Conservation (phyloP, 495 filamentous ascomycete genomes). For the Apodospora peruviana region DNA sequence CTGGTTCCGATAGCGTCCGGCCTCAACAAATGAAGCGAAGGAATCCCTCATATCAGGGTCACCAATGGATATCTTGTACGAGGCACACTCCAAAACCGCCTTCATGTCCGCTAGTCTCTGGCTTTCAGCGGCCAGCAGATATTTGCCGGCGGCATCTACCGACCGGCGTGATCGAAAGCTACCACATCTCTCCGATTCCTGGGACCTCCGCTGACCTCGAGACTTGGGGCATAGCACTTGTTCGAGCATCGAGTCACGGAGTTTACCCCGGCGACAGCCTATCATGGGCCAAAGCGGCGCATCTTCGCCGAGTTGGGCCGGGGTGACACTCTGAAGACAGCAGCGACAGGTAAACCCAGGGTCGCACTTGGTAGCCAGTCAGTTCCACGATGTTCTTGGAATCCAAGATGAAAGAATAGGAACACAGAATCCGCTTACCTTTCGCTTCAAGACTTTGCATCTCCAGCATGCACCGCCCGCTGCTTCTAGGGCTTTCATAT, state of each 20-base stretch:
- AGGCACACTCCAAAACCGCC: slow-evolving; percentile 21
- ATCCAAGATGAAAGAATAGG: neutral
- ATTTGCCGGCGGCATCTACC: slow-evolving; percentile 16
- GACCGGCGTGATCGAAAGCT: slow-evolving; percentile 13
- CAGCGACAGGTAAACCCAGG: slow-evolving; percentile 22
- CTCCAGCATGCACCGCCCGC: slow-evolving; percentile 31
- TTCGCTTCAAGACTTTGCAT: slow-evolving; percentile 29
- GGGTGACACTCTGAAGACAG: slow-evolving; percentile 25
- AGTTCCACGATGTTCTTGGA: neutral
- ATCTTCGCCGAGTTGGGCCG: slow-evolving; percentile 22
- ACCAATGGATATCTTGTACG: slow-evolving; percentile 19
- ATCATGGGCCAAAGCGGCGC: slow-evolving; percentile 29
- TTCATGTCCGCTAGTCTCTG: slow-evolving; percentile 26
- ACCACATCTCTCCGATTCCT: neutral
- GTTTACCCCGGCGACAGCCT: slow-evolving; percentile 26
- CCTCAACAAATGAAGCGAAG: slow-evolving; percentile 19
- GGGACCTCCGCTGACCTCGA: neutral
- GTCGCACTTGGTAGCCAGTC: slow-evolving; percentile 21
- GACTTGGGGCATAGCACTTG: slow-evolving; percentile 23
- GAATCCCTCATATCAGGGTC: slow-evolving; percentile 10
- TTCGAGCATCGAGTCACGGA: slow-evolving; percentile 17
- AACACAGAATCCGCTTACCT: slow-evolving; percentile 10
- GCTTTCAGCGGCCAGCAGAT: slow-evolving; percentile 18
- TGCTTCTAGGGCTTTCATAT: slow-evolving; percentile 20
- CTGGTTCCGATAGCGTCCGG: slow-evolving; percentile 22